These are phyloP conservation scores for Myxozyma monticola DNA, from an alignment of 805 yeast species.

Conservation along the genomic window DNA sequence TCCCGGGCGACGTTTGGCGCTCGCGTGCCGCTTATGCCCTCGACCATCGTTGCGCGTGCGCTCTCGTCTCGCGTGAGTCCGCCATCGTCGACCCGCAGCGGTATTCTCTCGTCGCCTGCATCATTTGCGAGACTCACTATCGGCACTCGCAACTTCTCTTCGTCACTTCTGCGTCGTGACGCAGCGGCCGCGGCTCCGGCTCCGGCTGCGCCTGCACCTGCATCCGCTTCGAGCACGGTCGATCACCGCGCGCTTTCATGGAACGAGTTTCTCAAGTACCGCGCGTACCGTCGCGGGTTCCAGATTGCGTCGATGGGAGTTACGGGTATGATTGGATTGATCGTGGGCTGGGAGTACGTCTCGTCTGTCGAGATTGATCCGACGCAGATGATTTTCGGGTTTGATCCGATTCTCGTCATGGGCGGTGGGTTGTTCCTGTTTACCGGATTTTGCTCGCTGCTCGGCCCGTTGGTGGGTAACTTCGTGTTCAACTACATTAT, in stretches of 20 bases:
- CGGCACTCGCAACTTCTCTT: constrained; percentile 1
- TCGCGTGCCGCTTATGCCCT: neutral
- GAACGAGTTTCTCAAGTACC: constrained; percentile 75
- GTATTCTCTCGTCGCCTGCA: neutral
- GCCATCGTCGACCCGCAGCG: no score
- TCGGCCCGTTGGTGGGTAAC: constrained; percentile 82
- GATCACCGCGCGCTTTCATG: constrained; percentile 60
- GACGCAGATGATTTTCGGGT: constrained; percentile 79
- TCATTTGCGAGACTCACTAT: neutral
- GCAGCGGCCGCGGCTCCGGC: neutral
- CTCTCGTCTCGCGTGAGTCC: no score
- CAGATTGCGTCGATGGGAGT: constrained; percentile 66
- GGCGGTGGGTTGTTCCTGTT: constrained; percentile 71
- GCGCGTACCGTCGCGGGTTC: constrained; percentile 71
- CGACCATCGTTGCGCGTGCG: neutral
- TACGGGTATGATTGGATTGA: constrained; percentile 66
- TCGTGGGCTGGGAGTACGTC: constrained; percentile 69
- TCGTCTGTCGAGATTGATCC: constrained; percentile 85
- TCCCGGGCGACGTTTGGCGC: neutral
- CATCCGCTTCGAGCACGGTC: neutral
- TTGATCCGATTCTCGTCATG: constrained; percentile 83
- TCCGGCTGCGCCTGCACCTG: neutral
- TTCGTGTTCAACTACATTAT: constrained; percentile 52
- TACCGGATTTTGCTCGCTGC: constrained; percentile 73
- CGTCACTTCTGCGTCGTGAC: neutral